A percentile compares a stretch with the other conserved stretches of the same genome.
These are phyloP conservation scores for Actinomortierella wolfii DNA, from an alignment of 371 early-diverging fungal species.

Conservation along the genomic window DNA sequence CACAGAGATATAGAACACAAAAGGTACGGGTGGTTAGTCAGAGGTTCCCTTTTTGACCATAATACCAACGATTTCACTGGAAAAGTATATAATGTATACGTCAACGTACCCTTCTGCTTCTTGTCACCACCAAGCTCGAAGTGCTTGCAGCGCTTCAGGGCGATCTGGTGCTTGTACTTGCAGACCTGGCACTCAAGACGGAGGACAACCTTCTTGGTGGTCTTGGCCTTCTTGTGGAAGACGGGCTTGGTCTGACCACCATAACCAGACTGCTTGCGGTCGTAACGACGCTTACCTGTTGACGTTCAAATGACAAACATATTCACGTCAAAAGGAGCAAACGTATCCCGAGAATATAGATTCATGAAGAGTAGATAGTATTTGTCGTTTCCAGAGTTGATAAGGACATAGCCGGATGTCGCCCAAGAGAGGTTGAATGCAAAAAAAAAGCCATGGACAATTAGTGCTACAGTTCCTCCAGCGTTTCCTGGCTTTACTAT, in stretches of 20 bases:
- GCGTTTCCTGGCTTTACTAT: background rate
- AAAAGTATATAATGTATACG: background rate
- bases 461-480: background rate
- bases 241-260: constrained; percentile 99
- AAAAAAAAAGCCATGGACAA: background rate
- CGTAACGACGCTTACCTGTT: constrained; percentile 82
- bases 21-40: background rate
- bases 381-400: constrained; percentile 1
- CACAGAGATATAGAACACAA: background rate
- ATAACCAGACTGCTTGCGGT: constrained; percentile 91
- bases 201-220: constrained; percentile 99
- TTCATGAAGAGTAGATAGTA: constrained; percentile 3
- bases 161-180: constrained; percentile 95
- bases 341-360: background rate
- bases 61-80: background rate
- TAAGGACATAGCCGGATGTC: background rate
- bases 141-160: constrained; percentile 99
- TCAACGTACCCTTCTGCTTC: constrained; percentile 73
- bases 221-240: constrained; percentile 96
- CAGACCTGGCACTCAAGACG: constrained; percentile 98
- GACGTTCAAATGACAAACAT: too few relatives aligned
- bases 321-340: constrained; percentile 50
- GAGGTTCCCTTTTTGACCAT: background rate
- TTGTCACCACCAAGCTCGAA: constrained; percentile 99
- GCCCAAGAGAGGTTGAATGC: too few relatives aligned